These are phyloP conservation scores for Leptodermis oblonga DNA, from an alignment of 257 asterid genomes.

Conservation along the genomic window DNA sequence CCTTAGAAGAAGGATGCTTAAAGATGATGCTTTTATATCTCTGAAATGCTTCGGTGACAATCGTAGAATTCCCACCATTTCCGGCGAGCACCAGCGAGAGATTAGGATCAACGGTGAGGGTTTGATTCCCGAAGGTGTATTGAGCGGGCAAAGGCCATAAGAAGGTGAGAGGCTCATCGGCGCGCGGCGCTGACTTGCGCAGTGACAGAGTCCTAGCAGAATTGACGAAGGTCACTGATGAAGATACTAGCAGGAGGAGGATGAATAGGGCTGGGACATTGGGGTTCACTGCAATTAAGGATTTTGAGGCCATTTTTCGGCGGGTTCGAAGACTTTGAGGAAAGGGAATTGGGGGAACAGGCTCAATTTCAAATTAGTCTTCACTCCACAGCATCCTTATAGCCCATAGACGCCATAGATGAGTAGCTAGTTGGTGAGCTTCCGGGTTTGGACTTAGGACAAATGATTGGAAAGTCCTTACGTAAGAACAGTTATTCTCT, in stretches of 20 bases:
- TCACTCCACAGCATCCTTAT: neutral
- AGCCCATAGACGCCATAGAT: neutral
- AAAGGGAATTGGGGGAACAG: neutral
- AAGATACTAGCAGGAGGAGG: conserved; percentile 11
- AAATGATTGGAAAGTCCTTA: no score
- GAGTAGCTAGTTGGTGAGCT: neutral
- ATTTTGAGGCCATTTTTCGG: conserved; percentile 16
- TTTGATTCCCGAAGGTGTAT: conserved; percentile 66
- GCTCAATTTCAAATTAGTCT: no score
- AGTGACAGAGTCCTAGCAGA: conserved; percentile 37
- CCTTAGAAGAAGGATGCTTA: conserved; percentile 36
- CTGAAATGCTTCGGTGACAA: conserved; percentile 58
- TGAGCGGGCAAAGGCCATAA: conserved; percentile 81
- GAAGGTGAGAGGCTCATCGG: conserved; percentile 44
- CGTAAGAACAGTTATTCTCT: no score
- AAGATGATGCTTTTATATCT: conserved; percentile 63
- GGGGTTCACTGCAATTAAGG: neutral
- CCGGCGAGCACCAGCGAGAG: conserved; percentile 48
- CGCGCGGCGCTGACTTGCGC: conserved; percentile 18
- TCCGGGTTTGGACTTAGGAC: neutral
- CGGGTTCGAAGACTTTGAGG: conserved; percentile 41
- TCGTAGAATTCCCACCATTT: conserved; percentile 42
- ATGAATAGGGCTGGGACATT: neutral
- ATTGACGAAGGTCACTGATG: conserved; percentile 20
- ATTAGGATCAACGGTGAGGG: conserved; percentile 76